Conservation (phyloP, 768 basidiomycete species). For the Pisolithus tinctorius region DNA sequence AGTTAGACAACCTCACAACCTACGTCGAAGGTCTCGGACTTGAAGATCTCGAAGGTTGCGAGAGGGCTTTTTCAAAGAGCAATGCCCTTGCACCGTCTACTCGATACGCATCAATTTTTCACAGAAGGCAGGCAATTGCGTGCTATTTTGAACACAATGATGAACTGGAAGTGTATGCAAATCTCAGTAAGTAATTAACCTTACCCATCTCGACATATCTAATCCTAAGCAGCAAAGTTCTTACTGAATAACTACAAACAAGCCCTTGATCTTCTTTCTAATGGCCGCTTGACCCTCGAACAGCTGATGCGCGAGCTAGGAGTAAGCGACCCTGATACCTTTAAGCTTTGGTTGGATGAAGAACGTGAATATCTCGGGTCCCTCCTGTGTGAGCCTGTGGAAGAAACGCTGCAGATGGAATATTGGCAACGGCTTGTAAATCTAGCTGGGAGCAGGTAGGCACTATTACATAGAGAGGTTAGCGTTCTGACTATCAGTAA, state of each 20-base stretch:
- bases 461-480: neutral
- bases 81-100: neutral
- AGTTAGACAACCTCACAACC: slow-evolving; percentile 12
- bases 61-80: slow-evolving; percentile 13
- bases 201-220: too few species aligned
- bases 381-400: slow-evolving; percentile 1
- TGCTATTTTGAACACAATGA: too few species aligned
- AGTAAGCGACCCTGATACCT: too few species aligned
- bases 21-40: slow-evolving; percentile 12
- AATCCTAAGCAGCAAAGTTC: too few species aligned
- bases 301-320: too few species aligned
- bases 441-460: neutral
- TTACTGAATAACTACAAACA: too few species aligned
- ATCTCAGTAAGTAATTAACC: neutral
- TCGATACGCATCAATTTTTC: neutral
- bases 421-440: slow-evolving; percentile 9
- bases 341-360: too few species aligned
- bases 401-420: slow-evolving; percentile 10
- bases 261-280: too few species aligned
- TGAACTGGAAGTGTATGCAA: too few species aligned
- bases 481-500: neutral
- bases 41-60: slow-evolving; percentile 17
- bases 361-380: too few species aligned
- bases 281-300: too few species aligned
- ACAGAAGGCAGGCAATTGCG: neutral